A percentile compares a stretch with the other conserved stretches of the same genome.
phyloP scores from a whole-genome alignment of 108 stramenopile genomes.

The Cyclotella sp. region DNA sequence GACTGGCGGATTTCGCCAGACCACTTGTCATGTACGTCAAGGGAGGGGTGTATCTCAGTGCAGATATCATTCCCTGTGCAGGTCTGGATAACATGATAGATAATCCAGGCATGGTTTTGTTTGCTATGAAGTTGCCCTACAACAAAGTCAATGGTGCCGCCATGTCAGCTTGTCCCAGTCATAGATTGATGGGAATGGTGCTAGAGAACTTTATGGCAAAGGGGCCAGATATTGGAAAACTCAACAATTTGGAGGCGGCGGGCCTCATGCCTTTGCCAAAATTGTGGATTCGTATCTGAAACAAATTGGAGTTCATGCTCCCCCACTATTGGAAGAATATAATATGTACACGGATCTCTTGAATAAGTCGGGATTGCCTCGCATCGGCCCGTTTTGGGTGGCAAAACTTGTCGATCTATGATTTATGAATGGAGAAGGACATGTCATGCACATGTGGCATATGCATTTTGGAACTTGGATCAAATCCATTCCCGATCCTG shows the following conservation, averaged over 20 bases:
- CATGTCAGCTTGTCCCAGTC: not conserved
- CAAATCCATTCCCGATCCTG: not conserved
- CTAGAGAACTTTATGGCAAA: not conserved
- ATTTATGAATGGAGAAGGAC: not conserved
- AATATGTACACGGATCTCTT: not conserved
- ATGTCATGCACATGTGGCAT: not conserved
- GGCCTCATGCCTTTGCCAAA: not conserved
- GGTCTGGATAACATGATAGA: not conserved
- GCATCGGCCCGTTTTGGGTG: not conserved
- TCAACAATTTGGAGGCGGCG: not conserved
- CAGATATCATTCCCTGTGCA: not conserved
- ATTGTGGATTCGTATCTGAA: not conserved
- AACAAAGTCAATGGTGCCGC: not conserved
- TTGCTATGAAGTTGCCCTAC: not conserved
- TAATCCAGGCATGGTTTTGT: not conserved
- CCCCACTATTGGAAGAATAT: not conserved
- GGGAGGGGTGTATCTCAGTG: not conserved
- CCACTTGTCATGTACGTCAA: not conserved
- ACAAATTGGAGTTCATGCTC: not conserved
- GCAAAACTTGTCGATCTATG: not conserved
- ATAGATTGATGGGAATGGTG: not conserved
- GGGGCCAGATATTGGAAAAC: not conserved
- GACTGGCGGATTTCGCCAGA: not conserved
- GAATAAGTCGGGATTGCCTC: not conserved
- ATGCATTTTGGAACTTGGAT: not conserved